Evolutionary conservation across 805 yeast genomes (phyloP), one percentile per base, ranked within the genome.

Genomic region (Metschnikowia vanudenii): DNA sequence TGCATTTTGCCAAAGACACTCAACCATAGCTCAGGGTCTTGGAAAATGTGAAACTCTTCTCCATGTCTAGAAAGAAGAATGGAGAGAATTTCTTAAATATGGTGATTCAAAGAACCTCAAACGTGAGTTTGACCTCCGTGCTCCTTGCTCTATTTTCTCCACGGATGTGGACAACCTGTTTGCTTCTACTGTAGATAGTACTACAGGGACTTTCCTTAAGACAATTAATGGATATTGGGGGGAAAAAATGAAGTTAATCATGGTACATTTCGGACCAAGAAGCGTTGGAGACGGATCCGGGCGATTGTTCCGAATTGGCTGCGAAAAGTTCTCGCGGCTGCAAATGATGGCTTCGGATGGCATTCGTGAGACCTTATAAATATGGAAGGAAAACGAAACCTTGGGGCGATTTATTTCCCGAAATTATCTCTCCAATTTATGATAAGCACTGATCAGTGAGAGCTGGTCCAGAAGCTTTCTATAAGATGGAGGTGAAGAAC

Each of bases 21-120:
- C 40, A 8, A 24, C 40, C 32, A 32, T 31, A 3, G 40, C 40
- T 14, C 40, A 24, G 40, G 40, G 40, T 4, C 17, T 24, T 37
- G 40, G 40, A 26, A 37, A 13, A 4, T 37, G 40, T 14, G 40
- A 37, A n/a, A 37, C 31, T 26, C 24, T 31, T 18, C 24, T 24
- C 19, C 24, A 37, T 37, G 22, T 37, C 20, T 37, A 18, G 40
- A 37, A 37, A 24, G 31, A 29, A 6, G 40, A 37, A 26, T 10
- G 40, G 32, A 37, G 9, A 4, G 20, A 37, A 17, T 37, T 37
- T 37, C 31, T 37, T 12, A 37, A 22, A 32, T 37, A 37, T 14
- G 40, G 40, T 3, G 40, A 37, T 3, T 31, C 40, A 11, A 14
- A 24, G 30, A 37, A 37, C 16, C 28, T 36, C 16, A 36, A 36